Evolutionary conservation across 768 basidiomycete genomes (phyloP), one percentile per base, ranked within the genome.

Genomic region (Thelephora aurantiotincta): DNA sequence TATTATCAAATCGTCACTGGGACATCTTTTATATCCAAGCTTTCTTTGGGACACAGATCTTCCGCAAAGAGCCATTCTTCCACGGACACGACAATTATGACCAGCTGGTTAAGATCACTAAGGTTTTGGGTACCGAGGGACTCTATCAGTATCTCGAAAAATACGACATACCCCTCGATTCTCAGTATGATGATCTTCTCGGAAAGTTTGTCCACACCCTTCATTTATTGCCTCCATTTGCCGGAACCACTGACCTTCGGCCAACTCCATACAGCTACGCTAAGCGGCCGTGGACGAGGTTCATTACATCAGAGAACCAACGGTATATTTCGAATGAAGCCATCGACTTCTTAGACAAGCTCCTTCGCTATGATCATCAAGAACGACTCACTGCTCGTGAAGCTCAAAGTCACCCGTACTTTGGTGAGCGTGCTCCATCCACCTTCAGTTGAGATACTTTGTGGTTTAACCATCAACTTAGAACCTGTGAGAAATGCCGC

Each of bases 81-180:
- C 94, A 98, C 58, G 94, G 94, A 13, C 93, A 96, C 60, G 93
- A 98, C 65, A 98, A 98, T 65, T 94, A 94, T 58, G 94, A 98
- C 66, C 94, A 97, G 61, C 70, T 98, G 50, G 93, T 94, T 60
- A 98, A 96, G 69, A 98, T 98, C 54, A 82, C 91, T 47, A 98
- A 97, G 69, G 92, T 98, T 44, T 72, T 98, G 51, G 94, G 94
- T 41, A 98, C 94, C 4, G 94, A 97, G 54, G 94, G 94, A 57
- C 66, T 98, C 33, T 94, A 88, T 61, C 70, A 78, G 37, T 98
- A 97, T 63, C 77, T 90, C 51, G 88, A 92, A 64, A 90, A 89
- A 68, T 98, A 98, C 68, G 84, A 85, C 60, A 96, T 98, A 50
- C 85, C 88, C 41, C 78, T 98, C 43, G 92, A 96, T 61, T 75